Conservation (phyloP, 148 eudicot genomes). For the Dianthus caryophyllus region DNA sequence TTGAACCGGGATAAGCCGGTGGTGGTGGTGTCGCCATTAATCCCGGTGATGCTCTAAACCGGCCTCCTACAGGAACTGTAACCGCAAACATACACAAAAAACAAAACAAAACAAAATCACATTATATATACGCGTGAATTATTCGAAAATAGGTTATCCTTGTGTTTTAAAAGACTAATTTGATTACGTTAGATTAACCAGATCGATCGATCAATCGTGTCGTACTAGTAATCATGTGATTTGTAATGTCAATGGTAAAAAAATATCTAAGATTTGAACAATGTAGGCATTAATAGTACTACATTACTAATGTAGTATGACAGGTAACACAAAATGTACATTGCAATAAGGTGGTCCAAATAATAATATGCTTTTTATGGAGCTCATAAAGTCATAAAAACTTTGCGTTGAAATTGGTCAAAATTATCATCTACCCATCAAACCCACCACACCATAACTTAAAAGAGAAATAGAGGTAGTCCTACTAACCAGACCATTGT, state of each 20-base stretch:
- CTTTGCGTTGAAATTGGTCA: conserved; percentile 24
- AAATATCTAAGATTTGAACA: background rate
- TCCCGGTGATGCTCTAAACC: conserved; percentile 40
- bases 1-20: conserved; percentile 27
- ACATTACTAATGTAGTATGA: background rate
- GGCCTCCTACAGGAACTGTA: conserved; percentile 29
- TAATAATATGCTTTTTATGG: conserved; percentile 14
- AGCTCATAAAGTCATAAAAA: conserved; percentile 9
- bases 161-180: too few relatives aligned
- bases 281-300: conserved; percentile 2
- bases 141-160: background rate
- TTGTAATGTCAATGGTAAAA: background rate
- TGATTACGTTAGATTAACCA: too few relatives aligned
- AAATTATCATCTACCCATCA: conserved; percentile 14
- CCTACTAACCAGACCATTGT: too few relatives aligned
- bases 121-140: too few relatives aligned
- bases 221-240: too few relatives aligned
- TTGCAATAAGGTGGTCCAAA: conserved; percentile 24
- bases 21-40: conserved; percentile 35
- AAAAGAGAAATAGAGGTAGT: background rate
- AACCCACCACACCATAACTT: conserved; percentile 16
- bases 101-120: background rate
- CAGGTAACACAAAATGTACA: conserved; percentile 6
- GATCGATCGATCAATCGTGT: too few relatives aligned
- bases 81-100: background rate